Percentiles rank a stretch among this genome's conserved stretches.
phyloP scores from a whole-genome alignment of 768 basidiomycete species.

The Mycena metata region DNA sequence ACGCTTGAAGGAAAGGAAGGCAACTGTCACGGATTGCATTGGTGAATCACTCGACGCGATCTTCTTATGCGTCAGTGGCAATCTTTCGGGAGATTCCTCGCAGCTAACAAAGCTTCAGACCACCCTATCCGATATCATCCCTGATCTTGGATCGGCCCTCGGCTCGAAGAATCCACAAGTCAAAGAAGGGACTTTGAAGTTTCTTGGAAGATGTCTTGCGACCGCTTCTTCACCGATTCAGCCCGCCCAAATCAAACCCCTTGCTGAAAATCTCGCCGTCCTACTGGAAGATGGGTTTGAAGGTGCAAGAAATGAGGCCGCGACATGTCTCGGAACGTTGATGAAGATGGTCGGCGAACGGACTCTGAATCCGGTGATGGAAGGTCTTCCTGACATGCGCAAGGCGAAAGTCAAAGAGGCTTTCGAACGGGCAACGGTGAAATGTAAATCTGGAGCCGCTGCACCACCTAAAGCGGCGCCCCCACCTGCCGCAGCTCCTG shows the following conservation, averaged over 20 bases:
- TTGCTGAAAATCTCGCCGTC: conserved; percentile 80
- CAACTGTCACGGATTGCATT: conserved; percentile 89
- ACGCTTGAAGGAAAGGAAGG: conserved; percentile 94
- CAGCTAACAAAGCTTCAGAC: conserved; percentile 64
- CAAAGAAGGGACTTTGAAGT: conserved; percentile 92
- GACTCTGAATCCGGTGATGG: conserved; percentile 88
- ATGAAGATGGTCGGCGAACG: conserved; percentile 99
- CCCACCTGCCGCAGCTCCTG: conserved; percentile 44
- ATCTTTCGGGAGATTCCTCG: conserved; percentile 30
- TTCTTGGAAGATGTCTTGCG: conserved; percentile 83
- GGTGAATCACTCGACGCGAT: conserved; percentile 91
- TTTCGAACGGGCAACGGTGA: conserved; percentile 92
- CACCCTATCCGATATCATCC: conserved; percentile 82
- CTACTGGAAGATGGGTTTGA: conserved; percentile 92
- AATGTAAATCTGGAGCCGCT: conserved; percentile 78
- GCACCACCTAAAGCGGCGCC: conserved; percentile 61
- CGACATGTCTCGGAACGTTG: conserved; percentile 85
- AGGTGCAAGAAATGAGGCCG: conserved; percentile 92
- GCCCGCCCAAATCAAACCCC: conserved; percentile 81
- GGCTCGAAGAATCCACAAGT: conserved; percentile 97
- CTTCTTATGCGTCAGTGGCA: conserved; percentile 79
- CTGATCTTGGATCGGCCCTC: conserved; percentile 83
- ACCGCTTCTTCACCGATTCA: conserved; percentile 78
- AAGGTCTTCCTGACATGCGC: conserved; percentile 86
- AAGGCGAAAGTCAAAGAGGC: conserved; percentile 96